phyloP scores from a whole-genome alignment of 257 asterid species.

The Solanum chaucha region DNA sequence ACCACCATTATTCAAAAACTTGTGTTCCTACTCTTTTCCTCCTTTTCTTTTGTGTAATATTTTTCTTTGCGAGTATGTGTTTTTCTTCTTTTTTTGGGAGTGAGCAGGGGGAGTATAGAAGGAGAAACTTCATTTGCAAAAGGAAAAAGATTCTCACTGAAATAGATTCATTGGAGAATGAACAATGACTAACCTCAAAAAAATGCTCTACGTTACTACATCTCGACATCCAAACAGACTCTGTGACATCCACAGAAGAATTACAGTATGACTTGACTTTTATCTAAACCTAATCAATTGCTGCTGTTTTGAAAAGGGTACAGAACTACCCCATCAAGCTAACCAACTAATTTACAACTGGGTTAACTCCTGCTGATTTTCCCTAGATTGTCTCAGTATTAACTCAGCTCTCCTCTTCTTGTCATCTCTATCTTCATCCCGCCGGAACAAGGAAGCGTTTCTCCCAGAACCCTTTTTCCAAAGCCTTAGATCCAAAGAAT shows the following conservation, averaged over 20 bases:
- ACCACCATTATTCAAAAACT: no score
- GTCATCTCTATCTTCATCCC: constrained; percentile 82
- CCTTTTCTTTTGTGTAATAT: no score
- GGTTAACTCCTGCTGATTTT: constrained; percentile 79
- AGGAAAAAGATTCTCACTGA: constrained; percentile 5
- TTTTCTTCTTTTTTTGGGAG: background rate
- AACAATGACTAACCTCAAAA: constrained; percentile 37
- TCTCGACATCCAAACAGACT: constrained; percentile 31
- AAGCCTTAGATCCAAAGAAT: constrained; percentile 79
- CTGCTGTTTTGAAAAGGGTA: constrained; percentile 28
- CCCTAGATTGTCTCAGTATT: constrained; percentile 71
- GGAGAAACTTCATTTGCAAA: background rate
- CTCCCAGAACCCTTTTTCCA: constrained; percentile 46
- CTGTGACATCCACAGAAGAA: constrained; percentile 52
- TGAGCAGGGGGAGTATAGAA: background rate
- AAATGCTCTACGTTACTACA: constrained; percentile 33
- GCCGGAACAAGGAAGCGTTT: constrained; percentile 48
- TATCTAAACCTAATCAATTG: constrained; percentile 44
- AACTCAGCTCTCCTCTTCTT: constrained; percentile 92
- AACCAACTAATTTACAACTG: constrained; percentile 73
- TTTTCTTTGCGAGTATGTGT: no score
- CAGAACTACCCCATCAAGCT: constrained; percentile 24
- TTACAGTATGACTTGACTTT: constrained; percentile 39
- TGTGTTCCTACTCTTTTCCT: no score
- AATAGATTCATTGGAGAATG: constrained; percentile 19